phyloP scores from a whole-genome alignment of 148 eudicot species.

The Heliosperma pusillum region DNA sequence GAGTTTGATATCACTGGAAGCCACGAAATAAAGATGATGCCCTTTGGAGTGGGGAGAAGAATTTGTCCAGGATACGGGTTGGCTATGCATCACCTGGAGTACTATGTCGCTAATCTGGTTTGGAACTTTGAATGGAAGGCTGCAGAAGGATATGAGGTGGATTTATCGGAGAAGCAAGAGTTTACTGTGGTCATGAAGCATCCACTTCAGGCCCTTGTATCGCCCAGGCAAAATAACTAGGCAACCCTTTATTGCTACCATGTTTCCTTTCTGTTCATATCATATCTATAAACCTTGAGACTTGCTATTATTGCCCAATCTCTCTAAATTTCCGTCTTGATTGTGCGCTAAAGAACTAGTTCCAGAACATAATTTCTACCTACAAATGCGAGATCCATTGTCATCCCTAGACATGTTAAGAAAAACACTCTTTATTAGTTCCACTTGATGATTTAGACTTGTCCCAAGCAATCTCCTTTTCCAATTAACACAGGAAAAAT shows the following conservation, averaged over 20 bases:
- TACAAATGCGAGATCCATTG: too few relatives aligned
- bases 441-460: background rate
- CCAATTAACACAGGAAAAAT: background rate
- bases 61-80: constrained; percentile 51
- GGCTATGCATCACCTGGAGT: constrained; percentile 69
- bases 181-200: constrained; percentile 60
- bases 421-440: background rate
- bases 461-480: background rate
- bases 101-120: constrained; percentile 61
- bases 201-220: constrained; percentile 40
- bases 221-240: constrained; percentile 29
- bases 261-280: background rate
- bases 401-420: too few relatives aligned
- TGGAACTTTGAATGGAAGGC: constrained; percentile 58
- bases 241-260: background rate
- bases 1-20: constrained; percentile 52
- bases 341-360: background rate
- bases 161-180: constrained; percentile 55
- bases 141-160: constrained; percentile 41
- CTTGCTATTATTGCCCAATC: background rate
- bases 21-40: constrained; percentile 78
- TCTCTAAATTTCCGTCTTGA: background rate
- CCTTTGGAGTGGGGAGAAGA: constrained; percentile 69
- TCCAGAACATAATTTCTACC: background rate
- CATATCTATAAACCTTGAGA: background rate